Evolutionary conservation across 768 basidiomycete genomes (phyloP), one percentile per base, ranked within the genome.

Genomic region (Exsudoporus frostii): DNA sequence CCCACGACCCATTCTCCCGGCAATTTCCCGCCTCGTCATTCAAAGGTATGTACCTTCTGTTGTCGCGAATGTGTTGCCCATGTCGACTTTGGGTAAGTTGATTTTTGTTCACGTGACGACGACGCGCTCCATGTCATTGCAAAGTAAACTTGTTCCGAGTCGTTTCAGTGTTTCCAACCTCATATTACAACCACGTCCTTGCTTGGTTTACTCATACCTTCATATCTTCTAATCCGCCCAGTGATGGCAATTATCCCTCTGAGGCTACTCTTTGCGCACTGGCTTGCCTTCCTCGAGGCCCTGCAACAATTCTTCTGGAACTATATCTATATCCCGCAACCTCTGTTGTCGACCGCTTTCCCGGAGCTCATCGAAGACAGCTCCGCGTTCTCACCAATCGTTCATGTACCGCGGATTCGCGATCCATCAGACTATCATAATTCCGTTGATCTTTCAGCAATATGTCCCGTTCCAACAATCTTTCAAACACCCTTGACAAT

Each of bases 101-200:
- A 59, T 57, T 61, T 63, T 48, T 20, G 14, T 15, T 41, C 62
- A 63, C 62, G 62, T 63, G 62, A 63, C 19, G 11, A 39, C 36
- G 48, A 61, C 50, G 55, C 59, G 54, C 20, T 57, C 54, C n/a
- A 10, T 7, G 4, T 7, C 5, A 19, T n/a, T 13, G 4, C 4
- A 11, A 1, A 11, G 13, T 4, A 22, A 25, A 29, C 29, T 20
- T 13, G 24, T 24, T n/a, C n/a, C n/a, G n/a, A n/a, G n/a, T n/a
- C 17, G 29, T 15, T 25, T 11, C 6, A 27, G 30, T 14, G 13
- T 32, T 42, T 42, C 8, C 39, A n/a, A 34, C 39, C 24, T 48
- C 48, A 33, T 32, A 15, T 29, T n/a, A 15, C 15, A n/a, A 25
- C 22, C 7, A 3, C 24, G 0, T 44, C 25, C 24, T 19, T 43